Evolutionary conservation across 2,329 filamentous ascomycete species (phyloP), one percentile per base, ranked within the genome.

Genomic region (Amauroascus verrucosus): DNA sequence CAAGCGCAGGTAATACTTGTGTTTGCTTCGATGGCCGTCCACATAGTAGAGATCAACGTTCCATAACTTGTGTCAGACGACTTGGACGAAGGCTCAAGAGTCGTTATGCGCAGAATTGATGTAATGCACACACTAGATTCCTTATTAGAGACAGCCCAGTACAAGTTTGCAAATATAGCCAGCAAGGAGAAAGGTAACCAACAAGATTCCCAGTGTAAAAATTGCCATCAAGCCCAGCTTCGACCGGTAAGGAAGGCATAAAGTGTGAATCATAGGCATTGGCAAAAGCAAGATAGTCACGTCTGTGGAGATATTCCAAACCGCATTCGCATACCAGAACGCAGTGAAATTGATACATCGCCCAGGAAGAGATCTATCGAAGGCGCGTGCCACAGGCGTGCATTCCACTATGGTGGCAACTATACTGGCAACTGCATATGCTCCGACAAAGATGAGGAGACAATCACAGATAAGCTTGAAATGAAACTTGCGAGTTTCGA

Each of bases 381-480:
- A 80, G 3, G 73, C 71, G 7, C 71, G 69, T 1, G 61, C 53
- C 40, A 80, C 65, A 1, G 77, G 78, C 1, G 54, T 68, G 61
- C 78, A 80, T 57, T 80, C 75, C 60, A 72, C 73, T 46, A 78
- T 70, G 5, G 75, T 76, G 2, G 71, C 70, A 1, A 67, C 60
- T 0, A 71, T 68, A 3, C 74, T 72, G n/a, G 69, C 70, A 5
- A 75, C 56, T 58, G 71, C 74, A 62, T 74, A 79, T n/a, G 66
- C 62, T 9, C 70, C 18, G 14, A 79, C 68, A 50, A 77, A 62
- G 45, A 59, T 60, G 20, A 76, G 62, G 35, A 77, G 62, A 14
- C 65, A 53, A 54, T 70, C 70, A 55, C 72, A 76, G 33, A 69
- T 63, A 2, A 68, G 65, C 7, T 71, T 69, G 58, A 79, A 79